Conservation (phyloP, 176 grass and related monocot genomes). For the Cenchrus americanus region DNA sequence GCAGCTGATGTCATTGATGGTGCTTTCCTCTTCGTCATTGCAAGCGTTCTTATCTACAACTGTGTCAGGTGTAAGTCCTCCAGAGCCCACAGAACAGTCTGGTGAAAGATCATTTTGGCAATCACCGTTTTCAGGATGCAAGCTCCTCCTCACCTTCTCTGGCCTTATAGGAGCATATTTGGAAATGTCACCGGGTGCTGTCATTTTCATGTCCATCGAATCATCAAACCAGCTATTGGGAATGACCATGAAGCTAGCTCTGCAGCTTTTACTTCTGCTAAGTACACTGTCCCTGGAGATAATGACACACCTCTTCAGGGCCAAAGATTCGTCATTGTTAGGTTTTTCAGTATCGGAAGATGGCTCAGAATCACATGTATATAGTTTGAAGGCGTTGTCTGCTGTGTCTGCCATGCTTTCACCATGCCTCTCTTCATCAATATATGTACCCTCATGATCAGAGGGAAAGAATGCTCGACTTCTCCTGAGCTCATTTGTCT, state of each 20-base stretch:
- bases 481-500: conserved; percentile 48
- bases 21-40: conserved; percentile 41
- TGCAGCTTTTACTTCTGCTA: conserved; percentile 82
- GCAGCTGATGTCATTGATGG: neutral
- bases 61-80: conserved; percentile 23
- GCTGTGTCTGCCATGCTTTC: conserved; percentile 35
- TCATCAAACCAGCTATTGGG: conserved; percentile 68
- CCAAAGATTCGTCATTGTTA: conserved; percentile 41
- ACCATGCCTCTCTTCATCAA: conserved; percentile 1
- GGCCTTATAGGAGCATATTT: conserved; percentile 50
- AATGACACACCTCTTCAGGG: conserved; percentile 45
- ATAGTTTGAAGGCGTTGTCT: conserved; percentile 48
- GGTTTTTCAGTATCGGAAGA: conserved; percentile 41
- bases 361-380: conserved; percentile 42
- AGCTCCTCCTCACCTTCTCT: conserved; percentile 49
- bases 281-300: conserved; percentile 52
- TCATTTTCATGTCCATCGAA: conserved; percentile 42
- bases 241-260: conserved; percentile 71
- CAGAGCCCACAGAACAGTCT: conserved; percentile 25
- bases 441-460: conserved; percentile 36
- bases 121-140: conserved; percentile 41
- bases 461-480: conserved; percentile 50
- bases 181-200: conserved; percentile 42
- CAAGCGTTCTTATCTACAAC: conserved; percentile 36
- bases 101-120: conserved; percentile 22